Conservation (phyloP, 2,329 filamentous ascomycete species). For the Aspergillus thermomutatus region DNA sequence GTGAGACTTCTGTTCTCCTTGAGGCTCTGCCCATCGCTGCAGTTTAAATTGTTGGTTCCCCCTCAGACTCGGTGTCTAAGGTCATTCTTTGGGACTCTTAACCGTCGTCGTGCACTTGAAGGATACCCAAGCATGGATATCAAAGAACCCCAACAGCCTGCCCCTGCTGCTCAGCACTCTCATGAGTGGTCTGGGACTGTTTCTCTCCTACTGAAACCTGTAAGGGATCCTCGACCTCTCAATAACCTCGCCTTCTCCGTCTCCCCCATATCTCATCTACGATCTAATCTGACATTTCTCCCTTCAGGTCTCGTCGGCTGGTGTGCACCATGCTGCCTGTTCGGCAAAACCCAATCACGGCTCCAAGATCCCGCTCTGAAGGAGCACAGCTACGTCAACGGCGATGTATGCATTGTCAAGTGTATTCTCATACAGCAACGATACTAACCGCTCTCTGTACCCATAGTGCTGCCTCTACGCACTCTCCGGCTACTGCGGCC, state of each 20-base stretch:
- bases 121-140: neutral
- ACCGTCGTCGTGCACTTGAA: neutral
- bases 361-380: constrained; percentile 27
- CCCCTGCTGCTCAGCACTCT: neutral
- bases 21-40: neutral
- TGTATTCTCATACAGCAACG: neutral
- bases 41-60: neutral
- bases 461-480: constrained; percentile 35
- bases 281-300: neutral
- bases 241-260: neutral
- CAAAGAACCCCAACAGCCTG: neutral
- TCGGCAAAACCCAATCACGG: constrained; percentile 30
- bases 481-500: constrained; percentile 26
- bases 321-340: constrained; percentile 31
- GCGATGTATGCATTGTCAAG: constrained; percentile 18
- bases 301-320: constrained; percentile 23
- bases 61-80: neutral
- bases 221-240: constrained; percentile 12
- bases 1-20: neutral
- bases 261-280: neutral
- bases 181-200: constrained; percentile 33
- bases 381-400: constrained; percentile 26
- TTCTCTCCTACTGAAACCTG: constrained; percentile 30
- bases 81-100: neutral
- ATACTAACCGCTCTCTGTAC: neutral